phyloP scores from a whole-genome alignment of 495 filamentous ascomycete genomes.

The Durotheca rogersii region DNA sequence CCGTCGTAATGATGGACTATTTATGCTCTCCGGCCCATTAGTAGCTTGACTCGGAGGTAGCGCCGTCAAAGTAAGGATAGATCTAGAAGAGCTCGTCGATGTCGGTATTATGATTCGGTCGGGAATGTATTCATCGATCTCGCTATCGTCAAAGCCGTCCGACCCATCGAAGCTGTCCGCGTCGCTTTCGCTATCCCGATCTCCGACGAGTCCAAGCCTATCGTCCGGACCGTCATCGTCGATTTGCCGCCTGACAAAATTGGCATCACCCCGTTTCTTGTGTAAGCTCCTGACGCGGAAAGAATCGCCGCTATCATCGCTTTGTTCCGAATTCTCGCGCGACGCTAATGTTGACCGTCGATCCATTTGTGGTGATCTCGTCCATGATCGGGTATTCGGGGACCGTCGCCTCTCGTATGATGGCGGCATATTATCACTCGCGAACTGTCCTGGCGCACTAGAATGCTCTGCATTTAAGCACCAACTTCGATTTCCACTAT shows the following conservation, averaged over 20 bases:
- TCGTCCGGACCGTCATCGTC: neutral
- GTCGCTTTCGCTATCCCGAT: slow-evolving; percentile 19
- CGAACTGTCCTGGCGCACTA: slow-evolving; percentile 10
- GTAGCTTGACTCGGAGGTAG: slow-evolving; percentile 15
- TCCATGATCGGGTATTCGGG: slow-evolving; percentile 15
- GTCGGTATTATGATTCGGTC: slow-evolving; percentile 10
- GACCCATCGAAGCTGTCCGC: slow-evolving; percentile 2
- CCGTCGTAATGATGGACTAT: neutral
- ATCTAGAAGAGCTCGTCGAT: slow-evolving; percentile 13
- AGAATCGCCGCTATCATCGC: neutral
- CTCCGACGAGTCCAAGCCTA: no score
- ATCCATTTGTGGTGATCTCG: slow-evolving; percentile 13
- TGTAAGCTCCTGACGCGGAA: neutral
- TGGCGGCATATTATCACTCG: slow-evolving; percentile 30
- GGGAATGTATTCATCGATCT: slow-evolving; percentile 9
- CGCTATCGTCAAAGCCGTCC: slow-evolving; percentile 3
- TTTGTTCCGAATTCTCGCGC: slow-evolving; percentile 1
- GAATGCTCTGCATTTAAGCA: slow-evolving; percentile 34
- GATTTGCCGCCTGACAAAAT: neutral
- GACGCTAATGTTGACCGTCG: slow-evolving; percentile 14
- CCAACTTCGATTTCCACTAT: slow-evolving; percentile 14
- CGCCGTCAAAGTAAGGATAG: slow-evolving; percentile 18
- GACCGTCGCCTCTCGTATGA: slow-evolving; percentile 20
- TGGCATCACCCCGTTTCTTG: slow-evolving; percentile 7
- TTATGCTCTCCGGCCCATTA: neutral